phyloP scores from a whole-genome alignment of 805 yeast genomes.

The Sugiyamaella marilandica region DNA sequence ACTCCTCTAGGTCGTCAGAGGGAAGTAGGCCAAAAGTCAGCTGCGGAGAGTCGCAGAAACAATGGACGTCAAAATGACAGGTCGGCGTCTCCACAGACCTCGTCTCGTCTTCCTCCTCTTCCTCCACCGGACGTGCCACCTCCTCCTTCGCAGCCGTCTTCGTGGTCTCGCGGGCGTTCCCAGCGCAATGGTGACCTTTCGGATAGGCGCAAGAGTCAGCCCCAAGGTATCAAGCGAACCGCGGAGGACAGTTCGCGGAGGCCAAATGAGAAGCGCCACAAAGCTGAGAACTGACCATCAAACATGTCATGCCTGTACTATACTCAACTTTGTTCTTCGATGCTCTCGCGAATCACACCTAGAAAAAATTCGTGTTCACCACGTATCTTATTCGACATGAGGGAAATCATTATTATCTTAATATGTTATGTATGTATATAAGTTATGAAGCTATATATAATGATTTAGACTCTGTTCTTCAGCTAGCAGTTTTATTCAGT shows the following conservation, averaged over 20 bases:
- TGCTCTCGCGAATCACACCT: too few species aligned
- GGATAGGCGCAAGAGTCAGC: neutral
- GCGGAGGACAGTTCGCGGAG: neutral
- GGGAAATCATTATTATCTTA: too few species aligned
- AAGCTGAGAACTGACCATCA: neutral
- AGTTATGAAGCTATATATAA: too few species aligned
- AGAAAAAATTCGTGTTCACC: too few species aligned
- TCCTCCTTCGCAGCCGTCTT: neutral
- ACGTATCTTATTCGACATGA: too few species aligned
- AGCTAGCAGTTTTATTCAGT: too few species aligned
- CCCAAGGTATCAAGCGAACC: neutral
- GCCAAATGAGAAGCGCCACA: neutral
- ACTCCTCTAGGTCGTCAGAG: constrained; percentile 7
- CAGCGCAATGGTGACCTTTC: neutral
- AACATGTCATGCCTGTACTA: too few species aligned
- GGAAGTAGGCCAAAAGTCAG: neutral
- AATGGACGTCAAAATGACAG: neutral
- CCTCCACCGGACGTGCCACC: constrained; percentile 3
- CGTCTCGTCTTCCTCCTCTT: neutral
- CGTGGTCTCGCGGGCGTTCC: neutral
- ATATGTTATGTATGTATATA: too few species aligned
- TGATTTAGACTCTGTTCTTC: neutral
- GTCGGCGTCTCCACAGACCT: neutral
- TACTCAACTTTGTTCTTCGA: too few species aligned
- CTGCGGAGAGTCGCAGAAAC: neutral